These are phyloP conservation scores for Agaricus blazei DNA, from an alignment of 768 basidiomycete genomes.

Conservation along the genomic window DNA sequence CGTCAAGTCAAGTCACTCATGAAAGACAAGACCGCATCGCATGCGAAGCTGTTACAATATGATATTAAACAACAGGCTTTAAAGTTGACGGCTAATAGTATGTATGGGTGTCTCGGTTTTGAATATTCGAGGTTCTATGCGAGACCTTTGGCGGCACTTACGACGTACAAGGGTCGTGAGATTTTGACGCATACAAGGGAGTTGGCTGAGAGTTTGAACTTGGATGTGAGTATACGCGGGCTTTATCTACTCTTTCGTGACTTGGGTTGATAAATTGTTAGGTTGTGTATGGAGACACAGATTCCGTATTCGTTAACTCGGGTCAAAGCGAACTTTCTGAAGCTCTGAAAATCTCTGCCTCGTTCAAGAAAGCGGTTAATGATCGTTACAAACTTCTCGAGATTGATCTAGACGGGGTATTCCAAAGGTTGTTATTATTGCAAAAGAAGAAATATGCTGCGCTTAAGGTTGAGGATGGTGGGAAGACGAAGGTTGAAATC, in stretches of 20 bases:
- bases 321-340: conserved; percentile 85
- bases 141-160: conserved; percentile 92
- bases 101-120: conserved; percentile 99
- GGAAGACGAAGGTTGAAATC: conserved; percentile 75
- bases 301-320: conserved; percentile 98
- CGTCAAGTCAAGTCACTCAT: conserved; percentile 89
- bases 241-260: background rate
- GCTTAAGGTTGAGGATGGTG: conserved; percentile 85
- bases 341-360: conserved; percentile 85
- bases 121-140: conserved; percentile 97
- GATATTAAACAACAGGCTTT: conserved; percentile 97
- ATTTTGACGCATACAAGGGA: conserved; percentile 92
- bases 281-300: conserved; percentile 99
- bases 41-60: conserved; percentile 83
- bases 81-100: conserved; percentile 98
- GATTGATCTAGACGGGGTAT: conserved; percentile 93
- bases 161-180: conserved; percentile 96
- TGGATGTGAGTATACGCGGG: conserved; percentile 60
- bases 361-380: conserved; percentile 95
- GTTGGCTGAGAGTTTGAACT: conserved; percentile 81
- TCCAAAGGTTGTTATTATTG: conserved; percentile 84
- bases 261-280: conserved; percentile 24
- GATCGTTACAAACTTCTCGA: conserved; percentile 93
- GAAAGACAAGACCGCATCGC: conserved; percentile 77
- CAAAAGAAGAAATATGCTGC: conserved; percentile 99